Evolutionary conservation across 1,284 basidiomycete species (phyloP).

Genomic region (Malassezia slooffiae): DNA sequence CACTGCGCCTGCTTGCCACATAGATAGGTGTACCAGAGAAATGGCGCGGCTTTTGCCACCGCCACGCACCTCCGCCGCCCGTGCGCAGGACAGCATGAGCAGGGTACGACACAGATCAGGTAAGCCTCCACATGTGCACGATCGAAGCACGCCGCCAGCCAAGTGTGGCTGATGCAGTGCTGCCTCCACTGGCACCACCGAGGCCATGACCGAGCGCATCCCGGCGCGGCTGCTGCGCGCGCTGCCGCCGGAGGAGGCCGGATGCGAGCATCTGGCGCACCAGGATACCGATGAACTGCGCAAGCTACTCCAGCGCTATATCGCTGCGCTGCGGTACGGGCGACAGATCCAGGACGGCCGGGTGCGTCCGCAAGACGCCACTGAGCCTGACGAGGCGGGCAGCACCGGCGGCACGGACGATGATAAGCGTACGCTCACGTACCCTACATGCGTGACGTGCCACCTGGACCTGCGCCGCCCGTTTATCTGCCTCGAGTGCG

Average conservation of each 20-base stretch:
- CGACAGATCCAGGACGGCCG: constrained; percentile 24
- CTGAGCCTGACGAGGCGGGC: constrained; percentile 16
- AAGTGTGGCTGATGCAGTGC: too few relatives aligned
- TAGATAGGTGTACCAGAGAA: too few relatives aligned
- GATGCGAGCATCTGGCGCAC: constrained; percentile 7
- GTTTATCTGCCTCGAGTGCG: constrained; percentile 40
- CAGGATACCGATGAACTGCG: background rate
- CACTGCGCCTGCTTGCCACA: too few relatives aligned
- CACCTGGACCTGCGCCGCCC: constrained; percentile 30
- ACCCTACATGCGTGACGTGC: constrained; percentile 35
- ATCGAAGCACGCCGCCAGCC: too few relatives aligned
- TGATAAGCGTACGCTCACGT: constrained; percentile 19
- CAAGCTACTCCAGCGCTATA: constrained; percentile 26
- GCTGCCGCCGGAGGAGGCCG: constrained; percentile 1
- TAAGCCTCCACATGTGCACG: too few relatives aligned
- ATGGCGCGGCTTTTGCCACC: too few relatives aligned
- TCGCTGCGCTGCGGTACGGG: constrained; percentile 33
- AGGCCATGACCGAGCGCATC: too few relatives aligned
- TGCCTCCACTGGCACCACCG: too few relatives aligned
- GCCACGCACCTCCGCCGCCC: too few relatives aligned
- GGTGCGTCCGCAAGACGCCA: constrained; percentile 19
- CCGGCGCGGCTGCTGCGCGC: too few relatives aligned
- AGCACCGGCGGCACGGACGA: constrained; percentile 4
- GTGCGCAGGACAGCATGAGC: too few relatives aligned
- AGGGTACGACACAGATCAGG: too few relatives aligned